Evolutionary conservation across 257 asterid genomes (phyloP), one percentile per base, ranked within the genome.

Genomic region (Orobanche coerulescens): DNA sequence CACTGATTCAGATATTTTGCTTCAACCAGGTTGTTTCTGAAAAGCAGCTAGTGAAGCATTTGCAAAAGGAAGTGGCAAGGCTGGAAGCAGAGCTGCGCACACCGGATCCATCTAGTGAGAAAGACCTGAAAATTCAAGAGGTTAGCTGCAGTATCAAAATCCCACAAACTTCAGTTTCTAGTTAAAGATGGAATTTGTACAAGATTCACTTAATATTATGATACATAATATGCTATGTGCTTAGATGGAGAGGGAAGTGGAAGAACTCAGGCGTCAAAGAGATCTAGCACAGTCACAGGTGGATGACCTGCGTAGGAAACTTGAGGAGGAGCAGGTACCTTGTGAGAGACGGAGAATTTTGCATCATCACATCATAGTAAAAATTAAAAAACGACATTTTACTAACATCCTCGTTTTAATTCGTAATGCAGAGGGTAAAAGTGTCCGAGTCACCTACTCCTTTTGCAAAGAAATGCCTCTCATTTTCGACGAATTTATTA

Each of bases 1-100:
- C 4, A 13, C 11, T 28, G 30, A 60, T 69, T 28, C 8, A 24
- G 30, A 39, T 18, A 28, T 39, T 42, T 49, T n/a, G 40, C 70
- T 39, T 65, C 66, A 53, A 39, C 52, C 88, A 91, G 97, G 95
- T 91, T 25, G 66, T 88, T 67, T 81, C 98, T 26, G 96, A 92
- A 70, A 92, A 92, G 73, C 95, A 85, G 79, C 84, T 92, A 18
- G 98, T 92, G 59, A 92, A 88, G 78, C 96, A 88, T 74, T 65
- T 92, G 82, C 96, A 92, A 65, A 92, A 92, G 78, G 96, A 92
- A 77, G 98, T 92, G 44, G 96, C 96, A 60, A 78, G 96, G 72
- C 76, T 93, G 53, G 98, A 85, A 77, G 95, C 96, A 66, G 95
- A 75, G 71, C 63, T 93, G 65, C 84, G 87, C 15, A 89, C 95